phyloP scores from a whole-genome alignment of 2,329 filamentous ascomycete genomes.

The Colletotrichum simmondsii region DNA sequence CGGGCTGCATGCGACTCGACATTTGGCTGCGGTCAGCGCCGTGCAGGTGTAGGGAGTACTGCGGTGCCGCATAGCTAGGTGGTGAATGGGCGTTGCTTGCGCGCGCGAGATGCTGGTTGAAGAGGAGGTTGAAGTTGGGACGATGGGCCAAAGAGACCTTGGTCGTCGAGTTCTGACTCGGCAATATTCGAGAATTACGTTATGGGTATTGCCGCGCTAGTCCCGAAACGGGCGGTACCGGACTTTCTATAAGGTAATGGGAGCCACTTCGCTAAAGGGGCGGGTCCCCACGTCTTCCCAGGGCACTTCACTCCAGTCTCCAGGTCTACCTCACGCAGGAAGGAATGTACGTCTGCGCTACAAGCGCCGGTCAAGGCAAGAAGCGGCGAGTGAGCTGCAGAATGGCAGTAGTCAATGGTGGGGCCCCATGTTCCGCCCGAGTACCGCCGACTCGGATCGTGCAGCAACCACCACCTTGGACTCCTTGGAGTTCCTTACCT shows the following conservation, averaged over 20 bases:
- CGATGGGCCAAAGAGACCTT: neutral
- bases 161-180: slow-evolving; percentile 41
- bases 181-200: slow-evolving; percentile 57
- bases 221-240: slow-evolving; percentile 37
- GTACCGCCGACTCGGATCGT: slow-evolving; percentile 35
- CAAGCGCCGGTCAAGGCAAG: slow-evolving; percentile 9
- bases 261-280: slow-evolving; percentile 36
- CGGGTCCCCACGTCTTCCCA: neutral
- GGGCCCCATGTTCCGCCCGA: slow-evolving; percentile 24
- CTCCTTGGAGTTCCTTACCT: neutral
- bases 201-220: slow-evolving; percentile 52
- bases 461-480: neutral
- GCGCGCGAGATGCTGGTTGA: neutral
- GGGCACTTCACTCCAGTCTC: neutral
- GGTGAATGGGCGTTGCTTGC: neutral
- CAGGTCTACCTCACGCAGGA: neutral
- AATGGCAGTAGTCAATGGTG: neutral
- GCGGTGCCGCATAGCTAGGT: neutral
- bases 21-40: neutral
- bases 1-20: slow-evolving; percentile 17
- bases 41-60: neutral
- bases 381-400: slow-evolving; percentile 1
- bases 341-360: slow-evolving; percentile 16
- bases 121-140: slow-evolving; percentile 8
- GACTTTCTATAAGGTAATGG: slow-evolving; percentile 63